Percentiles rank a stretch among this genome's conserved stretches.
These are phyloP conservation scores for Bifiguratus adelaidae DNA, from an alignment of 192 early-diverging fungal species.

Conservation along the genomic window DNA sequence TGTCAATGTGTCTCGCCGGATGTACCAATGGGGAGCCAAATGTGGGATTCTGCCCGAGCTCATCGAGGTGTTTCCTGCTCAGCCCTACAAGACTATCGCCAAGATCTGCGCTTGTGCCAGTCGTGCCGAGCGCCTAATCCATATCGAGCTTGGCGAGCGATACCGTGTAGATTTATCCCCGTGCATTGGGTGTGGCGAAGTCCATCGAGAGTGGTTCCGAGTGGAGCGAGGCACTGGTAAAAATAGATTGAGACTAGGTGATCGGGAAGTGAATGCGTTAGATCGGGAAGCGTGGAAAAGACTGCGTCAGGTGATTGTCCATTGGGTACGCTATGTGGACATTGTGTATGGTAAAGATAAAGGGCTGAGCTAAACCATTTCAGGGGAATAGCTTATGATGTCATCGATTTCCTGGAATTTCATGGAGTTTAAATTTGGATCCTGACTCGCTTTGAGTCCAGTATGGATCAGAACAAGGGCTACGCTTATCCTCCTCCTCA, in stretches of 20 bases:
- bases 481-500: too few species aligned
- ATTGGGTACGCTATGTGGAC: conserved; percentile 1
- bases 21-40: conserved; percentile 33
- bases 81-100: background rate
- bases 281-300: conserved; percentile 1
- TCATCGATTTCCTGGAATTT: too few species aligned
- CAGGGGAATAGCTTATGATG: too few species aligned
- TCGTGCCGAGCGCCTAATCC: conserved; percentile 29
- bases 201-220: conserved; percentile 34
- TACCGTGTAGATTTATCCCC: conserved; percentile 19
- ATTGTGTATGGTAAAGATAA: too few species aligned
- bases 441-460: too few species aligned
- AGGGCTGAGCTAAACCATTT: too few species aligned
- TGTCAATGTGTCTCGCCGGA: conserved; percentile 26
- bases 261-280: too few species aligned
- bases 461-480: too few species aligned
- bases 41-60: conserved; percentile 28
- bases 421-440: too few species aligned
- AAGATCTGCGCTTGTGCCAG: too few species aligned
- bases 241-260: too few species aligned
- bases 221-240: background rate
- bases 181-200: conserved; percentile 18
- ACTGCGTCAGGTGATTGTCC: background rate
- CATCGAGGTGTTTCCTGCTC: conserved; percentile 30
- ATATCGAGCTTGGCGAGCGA: conserved; percentile 26